Evolutionary conservation across 2,329 filamentous ascomycete genomes (phyloP).

Genomic region (Xylariaceae sp.): DNA sequence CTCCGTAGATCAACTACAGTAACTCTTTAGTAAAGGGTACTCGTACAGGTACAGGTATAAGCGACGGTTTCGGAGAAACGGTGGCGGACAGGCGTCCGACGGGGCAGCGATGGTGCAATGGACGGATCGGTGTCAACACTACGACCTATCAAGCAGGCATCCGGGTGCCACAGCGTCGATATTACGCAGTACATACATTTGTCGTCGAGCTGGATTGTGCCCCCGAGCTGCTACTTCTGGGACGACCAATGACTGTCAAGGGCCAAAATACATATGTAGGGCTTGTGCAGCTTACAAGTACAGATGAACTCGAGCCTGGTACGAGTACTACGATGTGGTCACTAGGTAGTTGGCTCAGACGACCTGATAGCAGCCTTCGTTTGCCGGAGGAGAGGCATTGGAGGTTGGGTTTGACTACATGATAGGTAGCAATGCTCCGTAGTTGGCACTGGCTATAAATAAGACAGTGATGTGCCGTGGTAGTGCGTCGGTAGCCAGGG

Average conservation of each 20-base stretch:
- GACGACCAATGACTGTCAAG: not conserved
- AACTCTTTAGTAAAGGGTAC: too few relatives aligned
- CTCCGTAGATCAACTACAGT: too few relatives aligned
- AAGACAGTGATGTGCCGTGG: constrained; percentile 5
- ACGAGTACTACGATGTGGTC: not conserved
- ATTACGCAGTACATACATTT: not conserved
- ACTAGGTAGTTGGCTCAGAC: not conserved
- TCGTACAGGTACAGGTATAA: not conserved
- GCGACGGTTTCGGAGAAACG: not conserved
- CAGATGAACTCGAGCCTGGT: not conserved
- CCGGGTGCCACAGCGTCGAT: not conserved
- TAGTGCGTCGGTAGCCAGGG: constrained; percentile 2
- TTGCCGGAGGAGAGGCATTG: not conserved
- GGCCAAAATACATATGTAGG: not conserved
- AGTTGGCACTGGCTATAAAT: constrained; percentile 2
- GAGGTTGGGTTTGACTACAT: not conserved
- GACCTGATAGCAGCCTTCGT: not conserved
- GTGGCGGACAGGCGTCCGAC: not conserved
- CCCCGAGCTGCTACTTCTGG: not conserved
- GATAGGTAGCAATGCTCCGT: not conserved
- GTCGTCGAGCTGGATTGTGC: not conserved
- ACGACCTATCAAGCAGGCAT: not conserved
- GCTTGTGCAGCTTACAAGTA: not conserved
- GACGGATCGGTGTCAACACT: not conserved
- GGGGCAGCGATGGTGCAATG: constrained; percentile 3